phyloP scores from a whole-genome alignment of 345 rosid species.

The Syzygium oleosum region DNA sequence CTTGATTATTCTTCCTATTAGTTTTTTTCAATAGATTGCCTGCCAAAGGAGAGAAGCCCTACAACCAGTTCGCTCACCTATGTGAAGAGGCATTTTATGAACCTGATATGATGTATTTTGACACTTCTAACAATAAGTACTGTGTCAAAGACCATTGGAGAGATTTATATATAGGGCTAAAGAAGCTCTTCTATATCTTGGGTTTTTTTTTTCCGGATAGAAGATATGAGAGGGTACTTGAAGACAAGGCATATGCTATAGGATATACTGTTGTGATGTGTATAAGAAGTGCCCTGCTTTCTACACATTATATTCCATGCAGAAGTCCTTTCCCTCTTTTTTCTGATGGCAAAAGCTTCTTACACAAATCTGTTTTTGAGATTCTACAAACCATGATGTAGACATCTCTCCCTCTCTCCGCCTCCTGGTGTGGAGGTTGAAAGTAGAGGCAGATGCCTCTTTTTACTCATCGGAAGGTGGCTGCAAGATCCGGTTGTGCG shows the following conservation, averaged over 20 bases:
- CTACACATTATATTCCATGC: constrained; percentile 16
- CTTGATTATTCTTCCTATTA: not conserved
- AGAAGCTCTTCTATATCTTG: not conserved
- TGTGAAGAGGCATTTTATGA: no score
- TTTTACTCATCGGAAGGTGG: constrained; percentile 8
- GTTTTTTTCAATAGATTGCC: constrained; percentile 1
- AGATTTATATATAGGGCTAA: not conserved
- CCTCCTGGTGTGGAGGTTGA: not conserved
- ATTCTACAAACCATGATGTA: constrained; percentile 22
- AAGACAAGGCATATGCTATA: constrained; percentile 41
- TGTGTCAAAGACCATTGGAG: not conserved
- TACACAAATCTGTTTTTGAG: constrained; percentile 2
- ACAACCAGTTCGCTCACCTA: constrained; percentile 41
- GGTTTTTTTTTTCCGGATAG: not conserved
- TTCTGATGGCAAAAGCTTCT: constrained; percentile 4
- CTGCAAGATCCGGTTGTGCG: not conserved
- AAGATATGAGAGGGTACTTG: not conserved
- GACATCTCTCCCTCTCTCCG: not conserved
- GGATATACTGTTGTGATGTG: constrained; percentile 24
- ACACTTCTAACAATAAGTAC: not conserved
- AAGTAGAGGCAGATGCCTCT: constrained; percentile 21
- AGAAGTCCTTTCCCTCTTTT: constrained; percentile 3
- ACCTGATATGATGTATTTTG: not conserved
- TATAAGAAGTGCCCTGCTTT: constrained; percentile 15
- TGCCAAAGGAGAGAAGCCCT: constrained; percentile 77